Evolutionary conservation across 2,329 filamentous ascomycete species (phyloP), one percentile per base, ranked within the genome.

Genomic region (Capronia coronata): DNA sequence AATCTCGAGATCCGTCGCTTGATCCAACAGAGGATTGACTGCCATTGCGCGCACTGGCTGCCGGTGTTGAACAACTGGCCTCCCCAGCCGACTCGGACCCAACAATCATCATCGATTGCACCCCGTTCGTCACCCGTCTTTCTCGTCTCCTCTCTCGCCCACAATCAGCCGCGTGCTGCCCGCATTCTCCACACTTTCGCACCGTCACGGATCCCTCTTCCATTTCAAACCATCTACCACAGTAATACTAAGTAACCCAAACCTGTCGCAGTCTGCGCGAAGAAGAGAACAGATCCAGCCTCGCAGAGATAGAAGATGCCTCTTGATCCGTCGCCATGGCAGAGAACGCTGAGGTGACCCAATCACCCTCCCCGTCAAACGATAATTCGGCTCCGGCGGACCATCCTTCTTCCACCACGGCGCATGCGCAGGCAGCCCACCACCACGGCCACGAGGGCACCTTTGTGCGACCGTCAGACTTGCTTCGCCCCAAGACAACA

Each of bases 391-490:
- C 39, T 41, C 47, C 43, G 42, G 32, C 47, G 25, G 40, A 45
- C 49, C 52, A 43, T 43, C 45, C 43, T 27, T 34, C 50, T 38
- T n/a, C 51, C 35, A 37, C 42, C n/a, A n/a, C n/a, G n/a, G n/a
- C n/a, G n/a, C n/a, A n/a, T 25, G 35, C 38, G 25, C 30, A 48
- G 34, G 29, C 48, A 41, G 11, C 47, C 48, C 43, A 46, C 30
- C 37, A 41, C 46, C 46, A 46, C 45, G 64, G 66, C 69, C 70
- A 73, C 66, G 71, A 72, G 65, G 62, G 54, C 49, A 65, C 62
- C 60, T 74, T 72, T 60, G 69, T 75, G 59, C 68, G 73, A 64
- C 72, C 70, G 54, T 69, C 71, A 59, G 73, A 70, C 54, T 72
- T 72, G 59, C 65, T 74, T 57, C 70, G 68, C 47, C 70, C 66